phyloP scores from a whole-genome alignment of 2,329 filamentous ascomycete species.

The Paraphaeosphaeria sporulosa region DNA sequence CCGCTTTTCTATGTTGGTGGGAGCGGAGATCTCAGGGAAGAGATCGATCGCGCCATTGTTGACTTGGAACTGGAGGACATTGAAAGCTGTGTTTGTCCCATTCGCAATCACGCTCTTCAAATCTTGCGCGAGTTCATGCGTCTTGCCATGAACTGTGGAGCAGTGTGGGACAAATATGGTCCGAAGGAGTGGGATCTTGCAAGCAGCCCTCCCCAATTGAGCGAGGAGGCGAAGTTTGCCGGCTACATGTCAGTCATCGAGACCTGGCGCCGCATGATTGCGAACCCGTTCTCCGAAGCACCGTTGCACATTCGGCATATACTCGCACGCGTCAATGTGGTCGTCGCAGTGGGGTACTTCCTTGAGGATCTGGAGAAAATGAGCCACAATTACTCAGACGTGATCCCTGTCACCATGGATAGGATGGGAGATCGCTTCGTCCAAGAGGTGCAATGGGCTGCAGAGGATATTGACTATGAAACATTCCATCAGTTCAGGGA shows the following conservation, averaged over 20 bases:
- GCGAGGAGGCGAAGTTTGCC: not conserved
- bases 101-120: not conserved
- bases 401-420: not conserved
- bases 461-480: not conserved
- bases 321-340: not conserved
- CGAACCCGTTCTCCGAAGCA: not conserved
- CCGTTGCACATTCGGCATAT: not conserved
- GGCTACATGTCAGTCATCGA: not conserved
- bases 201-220: not conserved
- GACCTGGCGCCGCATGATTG: not conserved
- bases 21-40: not conserved
- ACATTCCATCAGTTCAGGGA: not conserved
- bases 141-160: not conserved
- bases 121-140: conserved; percentile 7
- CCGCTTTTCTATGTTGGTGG: not conserved
- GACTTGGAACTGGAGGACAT: not conserved
- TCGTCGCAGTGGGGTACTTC: not conserved
- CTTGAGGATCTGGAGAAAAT: not conserved
- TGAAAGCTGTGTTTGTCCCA: no score
- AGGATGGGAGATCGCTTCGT: not conserved
- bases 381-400: not conserved
- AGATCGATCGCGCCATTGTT: not conserved
- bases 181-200: not conserved
- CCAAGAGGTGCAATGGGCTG: not conserved
- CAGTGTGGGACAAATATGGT: not conserved